Evolutionary conservation across 2,329 filamentous ascomycete species (phyloP), one percentile per base, ranked within the genome.

Genomic region (Plectosphaerella plurivora): DNA sequence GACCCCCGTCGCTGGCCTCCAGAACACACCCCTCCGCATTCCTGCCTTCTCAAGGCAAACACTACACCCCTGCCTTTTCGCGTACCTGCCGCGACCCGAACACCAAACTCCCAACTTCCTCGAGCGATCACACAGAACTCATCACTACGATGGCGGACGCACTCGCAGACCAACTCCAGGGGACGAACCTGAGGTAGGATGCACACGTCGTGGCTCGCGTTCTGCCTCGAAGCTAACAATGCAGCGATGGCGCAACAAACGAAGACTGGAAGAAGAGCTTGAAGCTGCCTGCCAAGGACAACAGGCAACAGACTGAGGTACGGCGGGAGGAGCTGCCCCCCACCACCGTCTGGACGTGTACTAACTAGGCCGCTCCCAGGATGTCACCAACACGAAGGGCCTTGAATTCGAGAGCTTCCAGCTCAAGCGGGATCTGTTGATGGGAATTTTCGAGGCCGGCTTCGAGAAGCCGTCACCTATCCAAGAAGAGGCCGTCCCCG

Each of bases 391-490:
- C 64, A 99, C 93, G 33, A 97, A 97, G 76, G 94, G 94, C 55
- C 80, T 99, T 57, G 94, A 99, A 63, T 99, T 97, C 66, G 95
- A 99, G 73, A 90, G 97, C 61, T 97, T 99, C 69, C 89, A 88
- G 60, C 87, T 99, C 63, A 96, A 96, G 77, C 83, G 94, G 68
- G 90, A 96, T 68, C 77, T 99, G 56, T 84, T 99, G 75, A 99
- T 97, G 93, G 94, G 94, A 57, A 97, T 99, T 60, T 99, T 97
- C 71, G 94, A 99, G 76, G 94, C 94, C 61, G 94, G 94, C 58
- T 99, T 97, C 71, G 94, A 99, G 71, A 97, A 96, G 75, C 94
- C 94, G 15, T 99, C 94, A 53, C 94, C 94, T 11, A 99, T 99
- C 63, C 94, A 99, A 83, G 94, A 99, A 86, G 94, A 97, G 76